phyloP scores from a whole-genome alignment of 768 basidiomycete species.

The Panus rudis region DNA sequence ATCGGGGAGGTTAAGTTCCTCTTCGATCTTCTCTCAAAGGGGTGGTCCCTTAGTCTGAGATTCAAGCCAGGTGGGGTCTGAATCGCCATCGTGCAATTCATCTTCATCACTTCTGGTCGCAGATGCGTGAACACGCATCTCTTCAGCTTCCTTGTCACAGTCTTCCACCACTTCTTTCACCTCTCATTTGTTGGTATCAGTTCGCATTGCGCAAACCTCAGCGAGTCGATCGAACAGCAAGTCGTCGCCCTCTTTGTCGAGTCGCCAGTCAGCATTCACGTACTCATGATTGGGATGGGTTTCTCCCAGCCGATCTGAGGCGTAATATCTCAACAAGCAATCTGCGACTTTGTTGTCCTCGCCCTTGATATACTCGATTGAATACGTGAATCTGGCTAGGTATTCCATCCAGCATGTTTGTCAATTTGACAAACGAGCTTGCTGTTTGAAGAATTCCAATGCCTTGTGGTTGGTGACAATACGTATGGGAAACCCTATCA shows the following conservation, averaged over 20 bases:
- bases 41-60: background rate
- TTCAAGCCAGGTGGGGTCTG: background rate
- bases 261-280: background rate
- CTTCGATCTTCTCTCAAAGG: background rate
- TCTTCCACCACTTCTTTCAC: background rate
- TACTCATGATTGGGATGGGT: background rate
- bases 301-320: background rate
- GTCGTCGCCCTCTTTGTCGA: background rate
- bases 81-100: background rate
- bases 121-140: background rate
- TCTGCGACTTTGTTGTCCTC: slow-evolving; percentile 18
- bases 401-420: slow-evolving; percentile 10
- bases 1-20: background rate
- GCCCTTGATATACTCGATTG: slow-evolving; percentile 23
- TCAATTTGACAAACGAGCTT: background rate
- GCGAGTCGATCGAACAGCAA: background rate
- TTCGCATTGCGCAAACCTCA: background rate
- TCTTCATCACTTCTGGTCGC: background rate
- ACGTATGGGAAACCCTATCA: background rate
- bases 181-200: too few species aligned
- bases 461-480: slow-evolving; percentile 5
- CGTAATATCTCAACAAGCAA: background rate
- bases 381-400: slow-evolving; percentile 23
- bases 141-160: background rate
- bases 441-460: slow-evolving; percentile 8